Conservation (phyloP, 148 eudicot species). For the Spergularia marina region DNA sequence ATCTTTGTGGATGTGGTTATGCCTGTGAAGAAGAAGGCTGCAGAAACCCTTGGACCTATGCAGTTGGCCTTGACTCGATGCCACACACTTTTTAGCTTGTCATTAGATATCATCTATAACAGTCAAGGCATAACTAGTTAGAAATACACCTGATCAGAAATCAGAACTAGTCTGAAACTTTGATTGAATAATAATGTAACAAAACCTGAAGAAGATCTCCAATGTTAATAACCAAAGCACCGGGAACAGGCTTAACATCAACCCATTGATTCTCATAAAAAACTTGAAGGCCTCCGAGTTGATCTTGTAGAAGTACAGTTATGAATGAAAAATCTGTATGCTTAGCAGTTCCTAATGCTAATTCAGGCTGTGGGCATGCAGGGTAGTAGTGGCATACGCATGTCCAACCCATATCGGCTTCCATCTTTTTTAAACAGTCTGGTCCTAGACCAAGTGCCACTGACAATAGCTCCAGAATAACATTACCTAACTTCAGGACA, state of each 20-base stretch:
- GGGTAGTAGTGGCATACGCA: slow-evolving; percentile 40
- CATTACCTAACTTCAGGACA: slow-evolving; percentile 22
- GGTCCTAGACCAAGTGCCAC: slow-evolving; percentile 38
- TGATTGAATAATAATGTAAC: neutral
- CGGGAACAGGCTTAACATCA: slow-evolving; percentile 34
- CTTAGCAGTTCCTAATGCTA: slow-evolving; percentile 16
- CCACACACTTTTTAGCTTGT: slow-evolving; percentile 33
- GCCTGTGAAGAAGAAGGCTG: slow-evolving; percentile 34
- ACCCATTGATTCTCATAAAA: slow-evolving; percentile 34
- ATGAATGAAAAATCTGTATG: slow-evolving; percentile 14
- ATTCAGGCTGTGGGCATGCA: slow-evolving; percentile 20
- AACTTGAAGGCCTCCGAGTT: slow-evolving; percentile 50
- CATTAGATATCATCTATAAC: slow-evolving; percentile 34
- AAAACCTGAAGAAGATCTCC: slow-evolving; percentile 48
- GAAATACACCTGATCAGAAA: neutral
- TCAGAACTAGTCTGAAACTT: neutral
- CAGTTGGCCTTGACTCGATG: slow-evolving; percentile 38
- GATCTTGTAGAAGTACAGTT: slow-evolving; percentile 27
- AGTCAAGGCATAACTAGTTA: neutral
- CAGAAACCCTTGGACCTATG: slow-evolving; percentile 45
- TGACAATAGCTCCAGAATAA: slow-evolving; percentile 33
- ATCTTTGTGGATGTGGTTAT: neutral
- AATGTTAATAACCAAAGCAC: slow-evolving; percentile 39
- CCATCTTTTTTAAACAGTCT: slow-evolving; percentile 27
- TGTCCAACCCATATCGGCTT: slow-evolving; percentile 18